Evolutionary conservation across 73 alveolate species (phyloP).

Genomic region (Paraurostyla sp.): DNA sequence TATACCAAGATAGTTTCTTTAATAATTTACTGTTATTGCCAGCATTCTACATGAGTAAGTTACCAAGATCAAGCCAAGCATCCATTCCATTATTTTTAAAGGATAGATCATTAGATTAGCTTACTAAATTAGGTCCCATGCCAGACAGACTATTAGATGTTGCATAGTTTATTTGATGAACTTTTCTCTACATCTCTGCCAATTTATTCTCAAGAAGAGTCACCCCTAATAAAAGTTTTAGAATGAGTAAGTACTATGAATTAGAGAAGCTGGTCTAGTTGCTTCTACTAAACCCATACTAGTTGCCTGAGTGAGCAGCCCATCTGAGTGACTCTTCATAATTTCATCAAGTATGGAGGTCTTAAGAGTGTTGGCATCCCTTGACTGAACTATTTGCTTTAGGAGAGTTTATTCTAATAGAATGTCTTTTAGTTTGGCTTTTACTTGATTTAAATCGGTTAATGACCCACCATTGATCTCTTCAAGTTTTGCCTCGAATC

Average conservation of each 20-base stretch:
- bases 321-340: conserved; percentile 10
- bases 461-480: background rate
- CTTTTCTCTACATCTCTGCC: conserved; percentile 5
- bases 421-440: conserved; percentile 9
- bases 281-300: conserved; percentile 27
- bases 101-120: background rate
- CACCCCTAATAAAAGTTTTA: background rate
- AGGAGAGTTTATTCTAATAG: conserved; percentile 1
- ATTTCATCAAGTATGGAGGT: conserved; percentile 21
- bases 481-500: background rate
- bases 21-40: background rate
- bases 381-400: background rate
- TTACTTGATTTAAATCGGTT: background rate
- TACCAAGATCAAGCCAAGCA: conserved; percentile 12
- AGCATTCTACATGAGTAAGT: background rate
- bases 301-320: too few species aligned
- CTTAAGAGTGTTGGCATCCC: background rate
- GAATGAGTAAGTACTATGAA: background rate
- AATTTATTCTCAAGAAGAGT: background rate
- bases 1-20: too few species aligned
- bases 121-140: too few species aligned
- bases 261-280: conserved; percentile 15
- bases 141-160: too few species aligned
- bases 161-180: background rate
- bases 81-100: background rate